Base-by-base conservation (phyloP, 768 basidiomycete genomes). In the Termitomyces titanicus region DNA sequence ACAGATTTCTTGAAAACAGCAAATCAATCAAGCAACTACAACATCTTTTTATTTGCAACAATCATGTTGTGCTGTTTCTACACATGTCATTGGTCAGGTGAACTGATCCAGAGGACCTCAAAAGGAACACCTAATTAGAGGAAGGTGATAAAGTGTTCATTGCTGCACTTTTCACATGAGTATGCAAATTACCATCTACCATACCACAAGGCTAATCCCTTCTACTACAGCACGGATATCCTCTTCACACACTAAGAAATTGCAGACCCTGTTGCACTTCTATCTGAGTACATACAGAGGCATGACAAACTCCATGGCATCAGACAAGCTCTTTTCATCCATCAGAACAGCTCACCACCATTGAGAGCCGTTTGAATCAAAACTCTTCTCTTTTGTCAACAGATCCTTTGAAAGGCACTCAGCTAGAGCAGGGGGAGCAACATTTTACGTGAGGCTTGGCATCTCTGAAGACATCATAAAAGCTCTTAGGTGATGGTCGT, bases 51-150 rank as follows among this genome's bases (percentile, higher is more conserved):
- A 2, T 68, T 70, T 46, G 50, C 50, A 13, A 59, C 55, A 1
- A 46, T 70, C 1, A 53, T 68, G 1, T 56, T 63, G 3, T 68
- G 65, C 34, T 47, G 51, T 15, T 70, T 70, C 44, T 68, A 40
- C 11, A 12, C n/a, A n/a, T n/a, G n/a, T n/a, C n/a, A n/a, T n/a
- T n/a, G n/a, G n/a, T n/a, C n/a, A n/a, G n/a, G n/a, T n/a, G n/a
- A n/a, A n/a, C n/a, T n/a, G n/a, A n/a, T n/a, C n/a, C n/a, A n/a
- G n/a, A n/a, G n/a, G n/a, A n/a, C n/a, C n/a, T n/a, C n/a, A n/a
- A n/a, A n/a, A n/a, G n/a, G n/a, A n/a, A n/a, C n/a, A n/a, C n/a
- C n/a, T n/a, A n/a, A n/a, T n/a, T n/a, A n/a, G n/a, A n/a, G n/a
- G n/a, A n/a, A n/a, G n/a, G n/a, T n/a, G n/a, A n/a, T n/a, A n/a